These are phyloP conservation scores for Russula foetens DNA, from an alignment of 768 basidiomycete species.

Conservation along the genomic window DNA sequence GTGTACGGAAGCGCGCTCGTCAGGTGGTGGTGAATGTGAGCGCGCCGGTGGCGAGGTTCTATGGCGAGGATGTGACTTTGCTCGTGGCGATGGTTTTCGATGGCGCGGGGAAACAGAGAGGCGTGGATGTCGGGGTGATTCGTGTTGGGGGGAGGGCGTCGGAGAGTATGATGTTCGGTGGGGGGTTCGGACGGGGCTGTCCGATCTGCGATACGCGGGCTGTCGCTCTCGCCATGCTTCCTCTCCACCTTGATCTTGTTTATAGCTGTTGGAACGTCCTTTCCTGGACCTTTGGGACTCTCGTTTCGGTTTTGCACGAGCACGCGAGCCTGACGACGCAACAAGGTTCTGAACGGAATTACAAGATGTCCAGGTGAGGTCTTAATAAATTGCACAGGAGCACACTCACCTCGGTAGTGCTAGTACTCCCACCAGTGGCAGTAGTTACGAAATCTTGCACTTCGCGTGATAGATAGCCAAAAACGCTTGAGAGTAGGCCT, in stretches of 20 bases:
- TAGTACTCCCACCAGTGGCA: slow-evolving; percentile 42
- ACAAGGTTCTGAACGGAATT: neutral
- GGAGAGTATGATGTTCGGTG: slow-evolving; percentile 9
- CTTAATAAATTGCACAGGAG: neutral
- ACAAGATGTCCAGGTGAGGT: neutral
- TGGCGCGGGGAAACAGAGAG: neutral
- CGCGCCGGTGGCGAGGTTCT: neutral
- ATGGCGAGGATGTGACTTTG: neutral
- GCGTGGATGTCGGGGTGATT: neutral
- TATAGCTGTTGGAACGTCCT: neutral
- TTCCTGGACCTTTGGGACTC: neutral
- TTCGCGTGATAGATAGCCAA: slow-evolving; percentile 64
- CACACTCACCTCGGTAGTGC: slow-evolving; percentile 13
- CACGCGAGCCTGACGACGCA: neutral
- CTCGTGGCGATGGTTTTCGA: neutral
- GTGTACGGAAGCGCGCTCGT: neutral
- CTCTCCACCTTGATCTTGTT: neutral
- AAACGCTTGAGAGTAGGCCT: slow-evolving; percentile 54
- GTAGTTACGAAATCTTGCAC: slow-evolving; percentile 60
- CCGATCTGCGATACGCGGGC: neutral
- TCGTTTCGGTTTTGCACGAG: neutral
- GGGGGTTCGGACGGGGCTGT: neutral
- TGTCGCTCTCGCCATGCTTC: slow-evolving; percentile 3
- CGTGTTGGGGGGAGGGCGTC: neutral
- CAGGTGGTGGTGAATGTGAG: neutral